Evolutionary conservation across 2,329 filamentous ascomycete genomes (phyloP), one percentile per base, ranked within the genome.

Genomic region (Gaeumannomyces sp.): DNA sequence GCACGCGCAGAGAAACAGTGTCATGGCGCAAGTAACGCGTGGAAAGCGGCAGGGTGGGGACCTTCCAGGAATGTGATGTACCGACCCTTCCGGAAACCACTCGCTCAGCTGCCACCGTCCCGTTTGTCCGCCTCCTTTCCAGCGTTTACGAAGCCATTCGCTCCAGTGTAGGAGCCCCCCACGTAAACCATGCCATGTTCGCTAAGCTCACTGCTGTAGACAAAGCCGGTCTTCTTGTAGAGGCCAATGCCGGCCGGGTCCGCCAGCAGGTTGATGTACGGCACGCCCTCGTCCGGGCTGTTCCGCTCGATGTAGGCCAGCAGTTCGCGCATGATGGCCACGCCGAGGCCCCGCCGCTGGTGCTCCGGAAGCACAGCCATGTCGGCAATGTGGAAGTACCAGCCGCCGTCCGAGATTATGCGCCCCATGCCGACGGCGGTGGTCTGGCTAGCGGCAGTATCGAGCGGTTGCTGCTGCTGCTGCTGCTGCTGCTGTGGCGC

Each of bases 301-400:
- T 78, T 70, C 22, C 72, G 69, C 65, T 77, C 72, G 57, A 83
- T 77, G 62, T 76, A 75, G 25, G 70, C 72, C 50, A 83, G 67
- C 57, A 83, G 71, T 27, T 71, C 70, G 68, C 77, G 76, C 71
- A 83, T 70, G 50, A 84, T 74, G 28, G 73, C 72, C 62, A 79
- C 77, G 11, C 78, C 82, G 1, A 84, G 69, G 0, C 82, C 81
- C 62, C 75, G 76, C 14, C 78, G 76, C 66, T 81, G 81, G 65
- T 84, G 81, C 10, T 73, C 75, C 7, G 80, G 79, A 60, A 81
- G 73, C n/a, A 82, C 78, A 2, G 78, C 79, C 71, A 85, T 80
- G 68, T 84, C 81, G 27, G 77, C 77, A 62, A 84, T 75, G 59
- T 78, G 72, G 63, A 83, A 81, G 68, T 83, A 83, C 73, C 81